Percentiles rank a stretch among this genome's conserved stretches.
phyloP scores from a whole-genome alignment of 2,329 filamentous ascomycete genomes.

The Aaosphaeria arxii region DNA sequence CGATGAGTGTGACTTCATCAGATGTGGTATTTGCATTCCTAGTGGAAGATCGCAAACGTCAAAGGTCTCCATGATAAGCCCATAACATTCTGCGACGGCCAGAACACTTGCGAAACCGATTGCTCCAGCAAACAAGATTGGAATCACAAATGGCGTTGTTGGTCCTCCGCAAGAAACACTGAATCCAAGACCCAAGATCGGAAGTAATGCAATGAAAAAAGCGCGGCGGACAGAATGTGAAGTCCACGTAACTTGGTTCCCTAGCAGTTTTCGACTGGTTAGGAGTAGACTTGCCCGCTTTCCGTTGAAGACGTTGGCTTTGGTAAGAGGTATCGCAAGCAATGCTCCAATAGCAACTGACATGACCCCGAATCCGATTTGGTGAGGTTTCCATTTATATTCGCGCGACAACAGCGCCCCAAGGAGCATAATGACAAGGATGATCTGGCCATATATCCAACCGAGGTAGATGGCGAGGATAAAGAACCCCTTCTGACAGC shows the following conservation, averaged over 20 bases:
- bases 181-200: slow-evolving; percentile 65
- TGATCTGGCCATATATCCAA: slow-evolving; percentile 77
- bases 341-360: slow-evolving; percentile 67
- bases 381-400: slow-evolving; percentile 62
- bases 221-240: slow-evolving; percentile 68
- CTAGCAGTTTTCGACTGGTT: slow-evolving; percentile 66
- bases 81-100: slow-evolving; percentile 72
- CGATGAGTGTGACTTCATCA: slow-evolving; percentile 40
- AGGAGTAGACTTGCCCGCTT: slow-evolving; percentile 58
- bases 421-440: slow-evolving; percentile 67
- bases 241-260: slow-evolving; percentile 64
- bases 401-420: slow-evolving; percentile 68
- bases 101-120: slow-evolving; percentile 71
- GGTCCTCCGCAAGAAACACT: slow-evolving; percentile 64
- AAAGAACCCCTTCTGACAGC: slow-evolving; percentile 71
- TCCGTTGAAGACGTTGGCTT: slow-evolving; percentile 66
- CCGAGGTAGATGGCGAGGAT: slow-evolving; percentile 69
- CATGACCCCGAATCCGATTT: slow-evolving; percentile 65
- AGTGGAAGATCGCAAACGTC: slow-evolving; percentile 77
- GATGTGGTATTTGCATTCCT: slow-evolving; percentile 58
- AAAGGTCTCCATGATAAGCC: slow-evolving; percentile 76
- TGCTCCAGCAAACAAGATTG: slow-evolving; percentile 62
- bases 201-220: slow-evolving; percentile 65
- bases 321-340: slow-evolving; percentile 69
- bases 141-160: slow-evolving; percentile 56